Evolutionary conservation across 2,329 filamentous ascomycete species (phyloP).

Genomic region (Diaporthe sp.): DNA sequence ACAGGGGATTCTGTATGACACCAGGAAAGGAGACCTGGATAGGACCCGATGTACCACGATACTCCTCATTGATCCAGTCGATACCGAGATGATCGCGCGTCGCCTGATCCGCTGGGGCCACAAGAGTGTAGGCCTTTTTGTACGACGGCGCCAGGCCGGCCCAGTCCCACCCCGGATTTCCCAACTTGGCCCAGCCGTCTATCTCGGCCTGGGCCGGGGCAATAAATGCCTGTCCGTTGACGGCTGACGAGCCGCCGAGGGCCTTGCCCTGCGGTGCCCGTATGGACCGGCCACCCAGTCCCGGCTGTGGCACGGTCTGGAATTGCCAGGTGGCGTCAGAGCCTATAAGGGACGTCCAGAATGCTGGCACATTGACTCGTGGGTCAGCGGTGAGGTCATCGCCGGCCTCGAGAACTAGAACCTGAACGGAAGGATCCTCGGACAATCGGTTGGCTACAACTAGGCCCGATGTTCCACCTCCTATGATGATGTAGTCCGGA

Average conservation of each 20-base stretch:
- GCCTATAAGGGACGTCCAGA: conserved; percentile 47
- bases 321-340: conserved; percentile 43
- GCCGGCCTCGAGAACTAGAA: conserved; percentile 51
- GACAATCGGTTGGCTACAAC: conserved; percentile 35
- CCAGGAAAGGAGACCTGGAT: conserved; percentile 45
- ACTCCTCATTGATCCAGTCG: conserved; percentile 44
- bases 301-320: conserved; percentile 46
- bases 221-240: conserved; percentile 46
- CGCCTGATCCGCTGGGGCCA: conserved; percentile 40
- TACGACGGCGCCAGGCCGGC: conserved; percentile 39
- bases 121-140: conserved; percentile 44
- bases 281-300: conserved; percentile 38
- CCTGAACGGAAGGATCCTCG: conserved; percentile 42
- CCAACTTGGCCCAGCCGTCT: conserved; percentile 45
- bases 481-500: conserved; percentile 35
- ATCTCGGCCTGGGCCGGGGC: conserved; percentile 42
- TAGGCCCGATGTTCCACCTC: conserved; percentile 45
- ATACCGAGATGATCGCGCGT: conserved; percentile 44
- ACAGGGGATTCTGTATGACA: conserved; percentile 43
- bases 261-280: conserved; percentile 41
- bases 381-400: conserved; percentile 47
- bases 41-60: conserved; percentile 43
- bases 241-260: conserved; percentile 45
- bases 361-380: conserved; percentile 46
- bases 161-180: conserved; percentile 46